Percentiles rank a stretch among this genome's conserved stretches.
phyloP scores from a whole-genome alignment of 257 asterid species.

The Thymus quinquecostatus region DNA sequence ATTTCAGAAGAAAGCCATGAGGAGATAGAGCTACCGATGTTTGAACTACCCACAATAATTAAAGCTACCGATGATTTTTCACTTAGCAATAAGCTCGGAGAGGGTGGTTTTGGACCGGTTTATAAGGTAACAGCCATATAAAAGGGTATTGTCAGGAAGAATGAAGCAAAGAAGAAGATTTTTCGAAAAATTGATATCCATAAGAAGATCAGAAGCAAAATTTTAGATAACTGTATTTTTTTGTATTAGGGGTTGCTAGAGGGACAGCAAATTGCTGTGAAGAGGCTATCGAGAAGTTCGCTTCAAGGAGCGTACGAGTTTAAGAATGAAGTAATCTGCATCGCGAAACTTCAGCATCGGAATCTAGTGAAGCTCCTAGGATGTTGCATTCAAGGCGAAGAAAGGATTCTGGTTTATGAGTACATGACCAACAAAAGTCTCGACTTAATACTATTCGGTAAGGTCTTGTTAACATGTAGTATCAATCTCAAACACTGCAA shows the following conservation, averaged over 20 bases:
- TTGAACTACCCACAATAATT: not conserved
- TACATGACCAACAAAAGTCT: slow-evolving; percentile 48
- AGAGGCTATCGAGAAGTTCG: slow-evolving; percentile 37
- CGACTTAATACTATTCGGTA: slow-evolving; percentile 34
- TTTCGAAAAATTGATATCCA: not conserved
- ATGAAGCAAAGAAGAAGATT: no score
- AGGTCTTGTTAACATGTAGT: not conserved
- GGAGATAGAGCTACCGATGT: slow-evolving; percentile 12
- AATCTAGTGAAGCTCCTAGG: slow-evolving; percentile 49
- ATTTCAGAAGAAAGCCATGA: slow-evolving; percentile 12
- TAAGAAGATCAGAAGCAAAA: not conserved
- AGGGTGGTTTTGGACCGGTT: slow-evolving; percentile 44
- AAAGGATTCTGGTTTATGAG: slow-evolving; percentile 42
- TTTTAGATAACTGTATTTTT: not conserved
- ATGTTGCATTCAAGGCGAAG: slow-evolving; percentile 39
- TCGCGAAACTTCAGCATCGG: slow-evolving; percentile 46
- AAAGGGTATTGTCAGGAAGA: not conserved
- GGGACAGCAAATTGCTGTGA: slow-evolving; percentile 47
- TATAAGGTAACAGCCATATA: slow-evolving; percentile 33
- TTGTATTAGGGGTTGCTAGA: slow-evolving; percentile 27
- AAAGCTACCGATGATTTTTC: slow-evolving; percentile 27
- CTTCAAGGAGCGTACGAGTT: slow-evolving; percentile 46
- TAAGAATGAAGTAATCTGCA: slow-evolving; percentile 39
- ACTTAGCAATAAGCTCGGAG: slow-evolving; percentile 32
- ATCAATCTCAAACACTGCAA: not conserved